Evolutionary conservation across 257 asterid species (phyloP).

Genomic region (Paraleonurus japonicus): DNA sequence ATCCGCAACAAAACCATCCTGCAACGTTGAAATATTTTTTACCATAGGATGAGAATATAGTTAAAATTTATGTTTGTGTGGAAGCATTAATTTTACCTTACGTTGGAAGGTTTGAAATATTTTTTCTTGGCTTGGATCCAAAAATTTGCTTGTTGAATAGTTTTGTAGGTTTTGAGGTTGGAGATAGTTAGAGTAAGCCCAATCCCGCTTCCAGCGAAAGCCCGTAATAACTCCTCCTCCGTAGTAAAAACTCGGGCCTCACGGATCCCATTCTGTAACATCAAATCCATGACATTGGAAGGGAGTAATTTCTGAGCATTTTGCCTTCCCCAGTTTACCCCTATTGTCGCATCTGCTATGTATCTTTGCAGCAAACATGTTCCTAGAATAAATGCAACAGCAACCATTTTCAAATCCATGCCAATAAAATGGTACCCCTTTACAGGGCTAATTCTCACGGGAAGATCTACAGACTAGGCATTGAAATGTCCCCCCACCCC

Average conservation of each 20-base stretch:
- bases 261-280: slow-evolving; percentile 26
- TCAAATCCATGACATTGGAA: slow-evolving; percentile 32
- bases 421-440: neutral
- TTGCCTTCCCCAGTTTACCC: slow-evolving; percentile 28
- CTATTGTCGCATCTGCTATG: slow-evolving; percentile 12
- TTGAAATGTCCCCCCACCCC: neutral
- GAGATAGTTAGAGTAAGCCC: neutral
- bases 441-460: neutral
- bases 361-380: neutral
- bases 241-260: slow-evolving; percentile 18
- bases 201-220: slow-evolving; percentile 27
- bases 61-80: no score
- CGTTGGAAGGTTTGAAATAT: neutral
- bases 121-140: neutral
- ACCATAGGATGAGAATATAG: slow-evolving; percentile 17
- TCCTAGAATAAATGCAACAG: neutral
- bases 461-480: neutral
- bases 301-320: slow-evolving; percentile 28
- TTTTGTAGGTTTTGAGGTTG: rapidly evolving
- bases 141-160: neutral
- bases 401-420: neutral
- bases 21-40: neutral
- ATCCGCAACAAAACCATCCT: slow-evolving; percentile 19
- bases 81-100: slow-evolving; percentile 33
- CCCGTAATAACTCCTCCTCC: slow-evolving; percentile 6